Base-by-base conservation (phyloP, 805 yeast species). In the Monosporozyma yasuniensis region DNA sequence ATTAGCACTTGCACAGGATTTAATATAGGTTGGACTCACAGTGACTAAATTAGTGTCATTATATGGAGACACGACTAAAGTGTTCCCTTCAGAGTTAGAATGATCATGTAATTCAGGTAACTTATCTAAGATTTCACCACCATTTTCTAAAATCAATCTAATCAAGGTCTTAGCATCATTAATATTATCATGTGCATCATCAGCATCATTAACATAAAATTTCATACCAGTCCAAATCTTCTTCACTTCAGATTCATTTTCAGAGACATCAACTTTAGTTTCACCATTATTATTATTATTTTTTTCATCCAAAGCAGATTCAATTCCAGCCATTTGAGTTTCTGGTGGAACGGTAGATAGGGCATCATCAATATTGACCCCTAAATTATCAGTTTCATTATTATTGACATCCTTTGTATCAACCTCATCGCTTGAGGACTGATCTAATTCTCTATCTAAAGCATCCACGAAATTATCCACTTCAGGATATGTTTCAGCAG, bases 1-100 rank as follows among this genome's bases (percentile, higher is more conserved):
- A 35, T 54, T 52, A 37, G 54, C 55, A 32, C 55, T 52, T 25
- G 60, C 56, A 51, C 67, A 64, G 8, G 59, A 62, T 41, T 54
- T 56, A 44, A 64, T 57, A 50, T 59, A 64, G 9, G 64, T 61
- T 9, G 68, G 61, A 1, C 61, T 57, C n/a, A 64, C 61, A 3
- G 68, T 64, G n/a, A 58, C 58, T 30, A 59, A 44, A 38, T 58
- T 55, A 0, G 66, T 57, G 32, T 57, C 57, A 52, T 64, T 64
- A 21, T 58, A 61, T 12, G 66, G 64, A n/a, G 67, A 59, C 1
- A 65, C 61, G 12, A 65, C 56, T 7, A 21, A 19, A 12, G 25
- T 37, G 21, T 38, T 42, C 10, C 50, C 51, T 14, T 39, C 42
- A 22, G 42, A 39, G 16, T 39, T 39, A 5, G 42, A 19, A 39